Conservation (phyloP, 192 early-diverging fungal genomes). For the Haplosporangium gracile region DNA sequence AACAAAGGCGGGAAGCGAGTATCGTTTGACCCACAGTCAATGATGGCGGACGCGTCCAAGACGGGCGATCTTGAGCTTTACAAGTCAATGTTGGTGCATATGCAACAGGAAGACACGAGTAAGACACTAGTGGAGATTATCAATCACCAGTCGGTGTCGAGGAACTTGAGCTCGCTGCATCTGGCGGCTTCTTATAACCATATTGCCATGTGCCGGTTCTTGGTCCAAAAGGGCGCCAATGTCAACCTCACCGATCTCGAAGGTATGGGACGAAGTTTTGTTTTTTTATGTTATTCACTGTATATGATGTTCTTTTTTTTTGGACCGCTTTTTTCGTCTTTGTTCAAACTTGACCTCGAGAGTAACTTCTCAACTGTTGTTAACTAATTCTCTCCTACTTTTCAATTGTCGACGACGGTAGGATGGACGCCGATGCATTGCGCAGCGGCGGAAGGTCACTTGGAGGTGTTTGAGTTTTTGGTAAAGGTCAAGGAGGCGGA, state of each 20-base stretch:
- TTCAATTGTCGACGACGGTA: constrained; percentile 1
- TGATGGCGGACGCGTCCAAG: constrained; percentile 52
- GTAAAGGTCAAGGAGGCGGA: constrained; percentile 33
- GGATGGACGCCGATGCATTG: constrained; percentile 81
- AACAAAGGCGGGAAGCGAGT: constrained; percentile 27
- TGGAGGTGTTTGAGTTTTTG: constrained; percentile 64
- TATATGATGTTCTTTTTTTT: constrained; percentile 37
- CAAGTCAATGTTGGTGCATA: constrained; percentile 29
- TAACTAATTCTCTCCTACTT: not conserved
- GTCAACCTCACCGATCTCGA: constrained; percentile 70
- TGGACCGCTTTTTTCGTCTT: not conserved
- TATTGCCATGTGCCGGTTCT: constrained; percentile 37
- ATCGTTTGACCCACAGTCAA: constrained; percentile 40
- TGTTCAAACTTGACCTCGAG: not conserved
- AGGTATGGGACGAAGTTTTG: constrained; percentile 32
- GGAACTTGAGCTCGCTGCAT: constrained; percentile 45
- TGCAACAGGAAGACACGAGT: constrained; percentile 12
- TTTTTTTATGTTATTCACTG: constrained; percentile 34
- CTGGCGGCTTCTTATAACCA: constrained; percentile 54
- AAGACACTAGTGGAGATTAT: constrained; percentile 37
- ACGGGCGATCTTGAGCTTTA: constrained; percentile 43
- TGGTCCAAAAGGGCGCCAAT: constrained; percentile 40
- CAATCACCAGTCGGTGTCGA: constrained; percentile 44
- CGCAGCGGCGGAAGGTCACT: constrained; percentile 74
- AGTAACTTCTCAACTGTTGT: not conserved